These are phyloP conservation scores for Scenedesmus sp. DNA, from an alignment of 163 green algal genomes.

Conservation along the genomic window DNA sequence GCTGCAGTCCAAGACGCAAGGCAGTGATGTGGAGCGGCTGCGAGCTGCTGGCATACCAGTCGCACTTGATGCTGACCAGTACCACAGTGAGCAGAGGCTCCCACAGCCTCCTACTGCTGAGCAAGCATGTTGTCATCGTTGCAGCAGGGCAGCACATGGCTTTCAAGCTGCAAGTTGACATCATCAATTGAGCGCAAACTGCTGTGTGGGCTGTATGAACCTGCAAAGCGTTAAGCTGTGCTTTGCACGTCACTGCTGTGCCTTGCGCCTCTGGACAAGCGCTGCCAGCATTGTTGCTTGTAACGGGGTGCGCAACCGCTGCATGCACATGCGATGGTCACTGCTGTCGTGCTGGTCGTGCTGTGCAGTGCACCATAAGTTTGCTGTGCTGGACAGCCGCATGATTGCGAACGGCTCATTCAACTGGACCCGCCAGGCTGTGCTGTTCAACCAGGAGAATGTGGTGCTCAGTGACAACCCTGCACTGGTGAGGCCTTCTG, in stretches of 20 bases:
- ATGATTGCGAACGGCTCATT: conserved; percentile 71
- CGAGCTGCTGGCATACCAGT: conserved; percentile 32
- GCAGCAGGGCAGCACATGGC: too few species aligned
- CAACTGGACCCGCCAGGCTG: conserved; percentile 76
- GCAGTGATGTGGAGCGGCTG: conserved; percentile 57
- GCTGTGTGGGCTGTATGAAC: neutral
- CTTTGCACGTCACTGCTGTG: too few species aligned
- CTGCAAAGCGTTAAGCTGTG: neutral
- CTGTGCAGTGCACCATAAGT: conserved; percentile 68
- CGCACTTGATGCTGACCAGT: conserved; percentile 25
- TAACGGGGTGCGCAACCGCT: neutral
- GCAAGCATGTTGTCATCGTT: too few species aligned
- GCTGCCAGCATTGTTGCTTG: neutral
- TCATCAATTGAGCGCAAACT: too few species aligned
- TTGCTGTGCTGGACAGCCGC: conserved; percentile 64
- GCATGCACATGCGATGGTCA: neutral
- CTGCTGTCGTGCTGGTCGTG: neutral
- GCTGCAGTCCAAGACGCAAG: conserved; percentile 49
- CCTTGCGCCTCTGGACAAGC: too few species aligned
- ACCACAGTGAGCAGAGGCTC: conserved; percentile 40
- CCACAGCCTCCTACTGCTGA: neutral
- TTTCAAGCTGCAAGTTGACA: too few species aligned
- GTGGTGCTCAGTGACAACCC: conserved; percentile 59
- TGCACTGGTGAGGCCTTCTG: conserved; percentile 26
- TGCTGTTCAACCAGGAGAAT: conserved; percentile 75